phyloP scores from a whole-genome alignment of 805 yeast genomes.

The Yamadazyma akitaensis region DNA sequence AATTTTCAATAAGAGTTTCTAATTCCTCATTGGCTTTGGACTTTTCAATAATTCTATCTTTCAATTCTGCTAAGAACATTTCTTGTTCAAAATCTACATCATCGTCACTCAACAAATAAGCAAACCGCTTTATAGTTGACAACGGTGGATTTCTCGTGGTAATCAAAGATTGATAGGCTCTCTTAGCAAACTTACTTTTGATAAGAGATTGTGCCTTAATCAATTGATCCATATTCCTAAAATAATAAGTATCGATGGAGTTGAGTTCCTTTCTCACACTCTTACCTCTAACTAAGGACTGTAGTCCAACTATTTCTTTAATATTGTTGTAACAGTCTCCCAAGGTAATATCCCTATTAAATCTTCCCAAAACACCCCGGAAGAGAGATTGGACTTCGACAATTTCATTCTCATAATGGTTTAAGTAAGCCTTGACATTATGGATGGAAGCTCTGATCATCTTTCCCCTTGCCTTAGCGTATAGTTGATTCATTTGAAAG shows the following conservation, averaged over 20 bases:
- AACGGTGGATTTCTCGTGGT: constrained; percentile 74
- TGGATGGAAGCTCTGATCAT: constrained; percentile 28
- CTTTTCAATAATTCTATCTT: constrained; percentile 65
- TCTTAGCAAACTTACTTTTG: constrained; percentile 62
- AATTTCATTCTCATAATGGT: constrained; percentile 23
- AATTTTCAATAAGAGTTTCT: constrained; percentile 70
- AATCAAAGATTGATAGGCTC: constrained; percentile 71
- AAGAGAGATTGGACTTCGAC: constrained; percentile 52
- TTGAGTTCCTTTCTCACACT: constrained; percentile 34
- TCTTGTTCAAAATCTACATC: constrained; percentile 76
- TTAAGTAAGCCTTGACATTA: constrained; percentile 15
- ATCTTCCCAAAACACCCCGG: constrained; percentile 63
- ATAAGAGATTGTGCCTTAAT: constrained; percentile 72
- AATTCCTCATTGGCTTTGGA: constrained; percentile 68
- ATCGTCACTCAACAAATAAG: constrained; percentile 67
- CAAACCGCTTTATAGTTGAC: constrained; percentile 70
- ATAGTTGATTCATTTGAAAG: constrained; percentile 31
- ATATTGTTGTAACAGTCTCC: constrained; percentile 51
- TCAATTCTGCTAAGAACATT: constrained; percentile 58
- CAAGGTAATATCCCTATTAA: constrained; percentile 48
- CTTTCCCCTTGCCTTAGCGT: constrained; percentile 45
- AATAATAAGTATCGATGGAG: constrained; percentile 46
- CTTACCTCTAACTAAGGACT: constrained; percentile 52
- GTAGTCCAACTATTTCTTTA: constrained; percentile 44
- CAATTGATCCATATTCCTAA: constrained; percentile 52